These are phyloP conservation scores for Chrysochromulina parva DNA, from an alignment of 78 protist species.

Conservation along the genomic window DNA sequence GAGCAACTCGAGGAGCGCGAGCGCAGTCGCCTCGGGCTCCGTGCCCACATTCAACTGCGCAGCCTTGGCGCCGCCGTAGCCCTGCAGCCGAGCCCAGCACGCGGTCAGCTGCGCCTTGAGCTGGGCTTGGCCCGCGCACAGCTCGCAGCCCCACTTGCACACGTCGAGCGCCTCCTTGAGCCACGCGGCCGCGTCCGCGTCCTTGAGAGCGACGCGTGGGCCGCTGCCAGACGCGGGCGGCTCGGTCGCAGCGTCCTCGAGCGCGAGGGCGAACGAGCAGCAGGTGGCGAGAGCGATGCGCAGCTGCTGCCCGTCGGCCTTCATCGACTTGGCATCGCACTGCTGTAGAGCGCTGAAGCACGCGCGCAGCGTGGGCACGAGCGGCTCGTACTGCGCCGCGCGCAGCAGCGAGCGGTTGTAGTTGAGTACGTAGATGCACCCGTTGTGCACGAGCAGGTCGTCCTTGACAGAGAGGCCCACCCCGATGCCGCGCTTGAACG, in stretches of 20 bases:
- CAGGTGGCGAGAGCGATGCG: too few species aligned
- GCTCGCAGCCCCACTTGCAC: not conserved
- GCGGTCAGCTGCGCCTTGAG: not conserved
- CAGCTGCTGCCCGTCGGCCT: too few species aligned
- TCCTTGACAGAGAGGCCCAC: not conserved
- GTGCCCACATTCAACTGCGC: not conserved
- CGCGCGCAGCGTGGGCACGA: not conserved
- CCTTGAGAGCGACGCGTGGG: not conserved
- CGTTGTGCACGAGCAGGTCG: not conserved
- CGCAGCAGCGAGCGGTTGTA: not conserved
- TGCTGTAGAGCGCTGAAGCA: too few species aligned
- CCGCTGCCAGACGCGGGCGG: not conserved
- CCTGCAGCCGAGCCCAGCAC: not conserved
- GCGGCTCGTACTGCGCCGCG: not conserved
- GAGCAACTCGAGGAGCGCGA: not conserved
- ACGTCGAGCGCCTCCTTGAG: not conserved
- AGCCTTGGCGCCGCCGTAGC: not conserved
- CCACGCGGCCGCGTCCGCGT: not conserved
- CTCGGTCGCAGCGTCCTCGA: not conserved
- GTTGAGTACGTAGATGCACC: not conserved
- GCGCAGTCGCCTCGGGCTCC: not conserved
- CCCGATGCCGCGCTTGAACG: not conserved
- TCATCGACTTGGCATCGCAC: not conserved
- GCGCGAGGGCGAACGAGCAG: not conserved
- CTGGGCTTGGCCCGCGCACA: not conserved